phyloP scores from a whole-genome alignment of 2,329 filamentous ascomycete species.

The Fusarium avenaceum region DNA sequence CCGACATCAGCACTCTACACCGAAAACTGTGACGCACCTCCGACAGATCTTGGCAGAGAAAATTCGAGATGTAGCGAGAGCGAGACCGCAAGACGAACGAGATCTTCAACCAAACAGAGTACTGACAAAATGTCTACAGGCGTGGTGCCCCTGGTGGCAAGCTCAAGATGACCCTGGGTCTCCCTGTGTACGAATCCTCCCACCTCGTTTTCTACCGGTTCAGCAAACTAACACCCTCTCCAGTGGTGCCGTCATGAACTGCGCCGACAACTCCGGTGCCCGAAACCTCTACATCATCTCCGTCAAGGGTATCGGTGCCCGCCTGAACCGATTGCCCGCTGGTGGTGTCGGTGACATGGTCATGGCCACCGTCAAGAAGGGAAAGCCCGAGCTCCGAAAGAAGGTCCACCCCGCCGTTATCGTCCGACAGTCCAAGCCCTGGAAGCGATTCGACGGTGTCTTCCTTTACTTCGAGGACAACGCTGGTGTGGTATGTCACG shows the following conservation, averaged over 20 bases:
- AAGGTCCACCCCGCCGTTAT: constrained; percentile 99
- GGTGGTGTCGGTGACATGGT: constrained; percentile 99
- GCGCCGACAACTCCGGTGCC: constrained; percentile 98
- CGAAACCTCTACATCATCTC: constrained; percentile 99
- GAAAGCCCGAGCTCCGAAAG: constrained; percentile 99
- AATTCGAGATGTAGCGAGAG: constrained; percentile 14
- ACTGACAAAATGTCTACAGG: constrained; percentile 61
- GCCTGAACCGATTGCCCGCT: constrained; percentile 96
- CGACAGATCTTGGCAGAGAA: constrained; percentile 39
- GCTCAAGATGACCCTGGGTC: constrained; percentile 99
- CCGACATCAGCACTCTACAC: not conserved
- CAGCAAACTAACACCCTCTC: constrained; percentile 43
- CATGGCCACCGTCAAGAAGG: constrained; percentile 99
- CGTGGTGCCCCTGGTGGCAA: constrained; percentile 99
- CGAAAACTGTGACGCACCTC: not conserved
- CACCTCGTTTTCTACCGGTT: constrained; percentile 20
- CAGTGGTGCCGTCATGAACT: constrained; percentile 99
- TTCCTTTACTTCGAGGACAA: constrained; percentile 99
- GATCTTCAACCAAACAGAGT: constrained; percentile 6
- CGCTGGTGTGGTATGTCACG: constrained; percentile 89
- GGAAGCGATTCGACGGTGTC: constrained; percentile 98
- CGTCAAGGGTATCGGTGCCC: constrained; percentile 98
- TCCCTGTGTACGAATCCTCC: constrained; percentile 83
- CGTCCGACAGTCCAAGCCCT: constrained; percentile 98
- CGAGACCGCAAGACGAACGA: constrained; percentile 11